Evolutionary conservation across 2,329 filamentous ascomycete genomes (phyloP).

Genomic region (Clarireedia hainanense): DNA sequence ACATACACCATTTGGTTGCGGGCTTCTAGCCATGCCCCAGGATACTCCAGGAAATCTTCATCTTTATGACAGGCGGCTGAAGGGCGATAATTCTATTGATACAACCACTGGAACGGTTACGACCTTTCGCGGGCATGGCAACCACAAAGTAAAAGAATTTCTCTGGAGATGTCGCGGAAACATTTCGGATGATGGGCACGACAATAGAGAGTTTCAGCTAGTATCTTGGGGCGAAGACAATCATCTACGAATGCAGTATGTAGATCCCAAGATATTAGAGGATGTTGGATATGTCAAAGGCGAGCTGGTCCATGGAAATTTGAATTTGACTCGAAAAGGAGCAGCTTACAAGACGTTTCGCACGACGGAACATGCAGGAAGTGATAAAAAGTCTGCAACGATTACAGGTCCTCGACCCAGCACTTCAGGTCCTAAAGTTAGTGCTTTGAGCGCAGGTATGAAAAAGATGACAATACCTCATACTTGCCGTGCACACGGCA

Average conservation of each 20-base stretch:
- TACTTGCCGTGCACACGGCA: constrained; percentile 16
- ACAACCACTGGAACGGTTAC: constrained; percentile 41
- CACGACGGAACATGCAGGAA: constrained; percentile 53
- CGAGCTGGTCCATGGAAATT: constrained; percentile 50
- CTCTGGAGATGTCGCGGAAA: constrained; percentile 75
- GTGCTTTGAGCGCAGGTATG: constrained; percentile 25
- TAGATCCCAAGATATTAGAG: constrained; percentile 56
- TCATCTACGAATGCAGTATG: constrained; percentile 68
- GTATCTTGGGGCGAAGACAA: constrained; percentile 90
- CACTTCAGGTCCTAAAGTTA: constrained; percentile 32
- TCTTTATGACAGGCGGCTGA: constrained; percentile 62
- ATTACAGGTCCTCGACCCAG: constrained; percentile 52
- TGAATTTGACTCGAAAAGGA: constrained; percentile 73
- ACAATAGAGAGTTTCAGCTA: constrained; percentile 83
- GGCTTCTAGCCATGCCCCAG: constrained; percentile 85
- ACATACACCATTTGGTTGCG: constrained; percentile 83
- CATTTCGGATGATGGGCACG: constrained; percentile 57
- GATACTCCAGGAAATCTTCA: constrained; percentile 79
- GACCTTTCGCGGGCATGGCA: constrained; percentile 51
- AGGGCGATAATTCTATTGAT: constrained; percentile 37
- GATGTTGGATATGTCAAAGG: constrained; percentile 69
- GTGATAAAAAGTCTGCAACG: constrained; percentile 51
- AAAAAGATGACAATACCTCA: constrained; percentile 38
- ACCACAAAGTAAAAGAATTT: constrained; percentile 78
- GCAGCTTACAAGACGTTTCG: constrained; percentile 81